A percentile compares a stretch with the other conserved stretches of the same genome.
Evolutionary conservation across 2,329 filamentous ascomycete genomes (phyloP).

Genomic region (Cladosporium sp.): DNA sequence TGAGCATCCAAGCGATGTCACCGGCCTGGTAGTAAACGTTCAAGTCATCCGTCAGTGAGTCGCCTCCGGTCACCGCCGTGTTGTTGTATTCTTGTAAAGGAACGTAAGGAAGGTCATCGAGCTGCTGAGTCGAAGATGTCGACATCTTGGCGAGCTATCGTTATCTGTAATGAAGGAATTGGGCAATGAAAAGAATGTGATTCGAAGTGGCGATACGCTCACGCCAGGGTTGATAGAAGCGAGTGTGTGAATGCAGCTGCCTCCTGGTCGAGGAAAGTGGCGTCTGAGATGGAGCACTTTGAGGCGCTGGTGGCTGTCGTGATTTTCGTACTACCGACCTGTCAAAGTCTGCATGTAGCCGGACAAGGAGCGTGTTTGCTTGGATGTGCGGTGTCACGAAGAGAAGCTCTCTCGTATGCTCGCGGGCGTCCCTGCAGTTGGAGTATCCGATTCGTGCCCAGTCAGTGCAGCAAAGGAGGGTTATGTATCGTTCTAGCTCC

Average conservation of each 20-base stretch:
- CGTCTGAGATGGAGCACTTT: slow-evolving; percentile 2
- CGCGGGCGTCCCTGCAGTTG: background rate
- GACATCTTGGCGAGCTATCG: background rate
- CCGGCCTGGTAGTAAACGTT: slow-evolving; percentile 86
- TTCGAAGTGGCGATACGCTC: background rate
- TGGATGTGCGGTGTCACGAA: background rate
- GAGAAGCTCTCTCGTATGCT: background rate
- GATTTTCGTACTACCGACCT: slow-evolving; percentile 1
- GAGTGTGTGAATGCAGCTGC: background rate
- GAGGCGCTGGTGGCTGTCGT: background rate
- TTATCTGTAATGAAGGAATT: background rate
- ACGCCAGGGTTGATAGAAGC: too few species aligned
- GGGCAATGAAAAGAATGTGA: background rate
- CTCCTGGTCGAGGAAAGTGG: slow-evolving; percentile 1
- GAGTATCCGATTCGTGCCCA: too few species aligned
- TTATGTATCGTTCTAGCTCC: too few species aligned
- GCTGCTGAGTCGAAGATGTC: slow-evolving; percentile 2
- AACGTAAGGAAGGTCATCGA: slow-evolving; percentile 24
- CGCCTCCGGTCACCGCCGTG: slow-evolving; percentile 60
- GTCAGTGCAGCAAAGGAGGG: too few species aligned
- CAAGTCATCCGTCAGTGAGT: slow-evolving; percentile 64
- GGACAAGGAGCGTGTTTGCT: background rate
- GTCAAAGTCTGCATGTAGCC: background rate
- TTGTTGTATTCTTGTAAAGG: slow-evolving; percentile 58
- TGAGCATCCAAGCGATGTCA: slow-evolving; percentile 78